A percentile compares a stretch with the other conserved stretches of the same genome.
Conservation (phyloP, 495 filamentous ascomycete genomes). For the Penicillium roqueforti region DNA sequence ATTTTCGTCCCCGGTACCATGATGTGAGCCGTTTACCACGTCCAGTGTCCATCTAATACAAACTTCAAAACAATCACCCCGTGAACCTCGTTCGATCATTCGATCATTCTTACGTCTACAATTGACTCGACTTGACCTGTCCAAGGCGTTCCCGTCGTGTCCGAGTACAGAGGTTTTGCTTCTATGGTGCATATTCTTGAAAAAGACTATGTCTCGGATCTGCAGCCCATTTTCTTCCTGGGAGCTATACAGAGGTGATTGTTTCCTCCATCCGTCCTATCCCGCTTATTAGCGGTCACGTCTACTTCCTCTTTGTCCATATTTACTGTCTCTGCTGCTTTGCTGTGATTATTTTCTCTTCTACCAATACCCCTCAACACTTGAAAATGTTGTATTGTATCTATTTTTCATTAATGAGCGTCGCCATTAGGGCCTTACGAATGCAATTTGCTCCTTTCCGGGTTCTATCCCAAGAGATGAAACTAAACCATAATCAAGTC, state of each 20-base stretch:
- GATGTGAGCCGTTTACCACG: constrained; percentile 48
- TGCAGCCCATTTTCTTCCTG: neutral
- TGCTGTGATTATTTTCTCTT: constrained; percentile 20
- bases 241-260: neutral
- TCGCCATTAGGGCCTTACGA: constrained; percentile 24
- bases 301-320: constrained; percentile 23
- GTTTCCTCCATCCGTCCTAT: neutral
- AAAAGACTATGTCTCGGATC: neutral
- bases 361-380: constrained; percentile 38
- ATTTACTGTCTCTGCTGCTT: constrained; percentile 20
- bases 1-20: constrained; percentile 89
- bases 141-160: constrained; percentile 4
- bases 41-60: neutral
- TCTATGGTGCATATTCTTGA: constrained; percentile 18
- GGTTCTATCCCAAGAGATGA: neutral
- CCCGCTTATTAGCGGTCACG: constrained; percentile 11
- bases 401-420: constrained; percentile 30
- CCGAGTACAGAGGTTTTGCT: constrained; percentile 10
- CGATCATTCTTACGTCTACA: neutral
- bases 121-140: neutral
- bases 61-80: constrained; percentile 6
- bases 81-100: neutral
- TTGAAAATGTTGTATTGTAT: constrained; percentile 27
- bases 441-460: constrained; percentile 10
- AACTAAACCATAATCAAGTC: constrained; percentile 1